Base-by-base conservation (phyloP, 139 green algal species). In the Pleodorina starrii region DNA sequence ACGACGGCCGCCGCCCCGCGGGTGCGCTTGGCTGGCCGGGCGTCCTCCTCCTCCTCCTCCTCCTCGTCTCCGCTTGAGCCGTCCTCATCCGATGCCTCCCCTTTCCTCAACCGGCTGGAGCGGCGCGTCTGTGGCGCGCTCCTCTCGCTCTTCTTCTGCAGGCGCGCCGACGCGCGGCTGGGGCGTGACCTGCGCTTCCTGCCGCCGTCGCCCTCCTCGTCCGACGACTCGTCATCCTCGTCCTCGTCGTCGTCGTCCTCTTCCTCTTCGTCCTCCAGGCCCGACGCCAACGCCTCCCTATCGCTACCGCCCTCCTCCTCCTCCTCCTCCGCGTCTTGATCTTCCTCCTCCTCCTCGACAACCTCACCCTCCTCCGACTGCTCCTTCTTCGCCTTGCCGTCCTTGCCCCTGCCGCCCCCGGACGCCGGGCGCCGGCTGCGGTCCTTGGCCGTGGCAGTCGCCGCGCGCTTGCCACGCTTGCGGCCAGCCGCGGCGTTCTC, bases 21-120 rank as follows among this genome's bases (percentile, higher is more conserved):
- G 1, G 25, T 57, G 35, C 43, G 38, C 40, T 75, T 59, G 6
- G 38, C 29, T 10, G 60, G 42, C 35, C 16, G 76, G 5, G 32
- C 32, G 38, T 77, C 25, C 57, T 43, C 60, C 44, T 87, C 81
- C 19, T 43, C 60, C 44, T 87, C 81, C 19, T 86, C 57, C 2
- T 75, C 43, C 60, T 86, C 80, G 12, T 73, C 59, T 23, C 66
- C 59, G 0, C 40, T 43, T 4, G 38, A 59, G 5, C 36, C 57
- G 3, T 86, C 79, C 10, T 60, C 79, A 2, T 60, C 79, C 7
- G 75, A 54, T 27, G n/a, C 29, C 50, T 84, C 76, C 40, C 5
- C 29, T 60, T 42, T 77, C n/a, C 43, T 46, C n/a, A 72, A 54
- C 77, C 51, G 51, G 7, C 36, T 59, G 36, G 77, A 86, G 7